These are phyloP conservation scores for Saccharomycopsis babjevae DNA, from an alignment of 805 yeast genomes.

Conservation along the genomic window DNA sequence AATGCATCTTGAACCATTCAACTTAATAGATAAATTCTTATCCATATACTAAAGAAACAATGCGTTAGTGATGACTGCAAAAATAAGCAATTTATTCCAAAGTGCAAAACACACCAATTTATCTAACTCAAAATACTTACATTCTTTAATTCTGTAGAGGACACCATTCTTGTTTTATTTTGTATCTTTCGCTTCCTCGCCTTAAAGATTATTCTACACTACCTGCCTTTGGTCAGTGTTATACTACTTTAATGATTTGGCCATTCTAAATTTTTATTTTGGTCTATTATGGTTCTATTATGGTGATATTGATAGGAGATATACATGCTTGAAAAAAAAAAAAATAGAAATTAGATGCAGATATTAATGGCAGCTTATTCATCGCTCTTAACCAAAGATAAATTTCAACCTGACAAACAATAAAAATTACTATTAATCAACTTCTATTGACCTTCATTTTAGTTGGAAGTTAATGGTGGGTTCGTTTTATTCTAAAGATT, in stretches of 20 bases:
- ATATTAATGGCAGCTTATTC: not conserved
- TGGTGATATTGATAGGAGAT: too few relatives aligned
- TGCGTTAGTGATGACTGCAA: not conserved
- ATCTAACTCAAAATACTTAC: conserved; percentile 26
- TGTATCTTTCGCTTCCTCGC: not conserved
- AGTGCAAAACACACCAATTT: not conserved
- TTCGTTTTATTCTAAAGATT: not conserved
- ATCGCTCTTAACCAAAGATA: not conserved
- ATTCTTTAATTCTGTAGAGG: conserved; percentile 52
- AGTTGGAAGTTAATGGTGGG: not conserved
- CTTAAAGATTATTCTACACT: not conserved
- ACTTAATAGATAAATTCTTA: conserved; percentile 58
- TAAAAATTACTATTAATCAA: too few relatives aligned
- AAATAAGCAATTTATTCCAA: not conserved
- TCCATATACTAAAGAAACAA: conserved; percentile 50
- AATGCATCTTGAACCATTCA: conserved; percentile 70
- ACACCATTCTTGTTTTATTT: conserved; percentile 34
- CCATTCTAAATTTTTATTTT: too few relatives aligned
- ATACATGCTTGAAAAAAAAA: not conserved
- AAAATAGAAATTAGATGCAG: not conserved
- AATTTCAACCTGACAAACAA: too few relatives aligned
- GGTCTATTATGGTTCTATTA: too few relatives aligned
- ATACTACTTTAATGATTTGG: too few relatives aligned
- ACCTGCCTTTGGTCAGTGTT: too few relatives aligned
- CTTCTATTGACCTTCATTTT: too few relatives aligned